Base-by-base conservation (phyloP, 106 monocot genomes). In the Allium cepa region DNA sequence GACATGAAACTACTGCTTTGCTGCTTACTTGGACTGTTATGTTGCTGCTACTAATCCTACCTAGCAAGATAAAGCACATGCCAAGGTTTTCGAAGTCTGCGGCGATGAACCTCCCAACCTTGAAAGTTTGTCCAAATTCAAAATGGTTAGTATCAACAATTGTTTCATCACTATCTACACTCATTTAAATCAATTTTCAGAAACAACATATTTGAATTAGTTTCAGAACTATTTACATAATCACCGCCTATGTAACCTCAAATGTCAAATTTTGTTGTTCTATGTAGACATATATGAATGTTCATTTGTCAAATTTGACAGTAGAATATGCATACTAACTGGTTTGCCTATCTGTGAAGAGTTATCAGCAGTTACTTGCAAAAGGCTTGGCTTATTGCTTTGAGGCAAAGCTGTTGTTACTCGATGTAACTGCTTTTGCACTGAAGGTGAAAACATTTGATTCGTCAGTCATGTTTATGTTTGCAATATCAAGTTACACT, bases 1-100 rank as follows among this genome's bases (percentile, higher is more conserved):
- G 97, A 8, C 97, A 99, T 46, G 97, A 99, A 56, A 99, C 86
- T 10, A 81, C 90, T 0, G 89, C 97, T 8, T 76, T 92, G 22
- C 80, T 92, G 51, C 82, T 99, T 47, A 90, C 97, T 8, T 99
- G 97, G 97, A 80, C 90, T 13, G 16, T 93, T 63, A 99, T 99
- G 97, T 86, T 99, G 66, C 88, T 56, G 97, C 97, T 4, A 87
- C 87, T 0, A 90, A 93, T 45, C 82, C 92, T 0, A 45, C 50
- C 50, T 99, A 92, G 97, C 97, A 99, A 77, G 79, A 87, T 12
- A 89, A 73, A 72, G 97, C 92, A 12, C 82, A 92, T 2, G 75
- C 68, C 0, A 92, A 99, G 77, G 84, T 93, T 17, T 53, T 53
- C 0, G 62, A 71, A 3, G 79, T 90, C 14, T 90, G 89, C 57